Evolutionary conservation across 345 rosid species (phyloP).

Genomic region (Combretum micranthum): DNA sequence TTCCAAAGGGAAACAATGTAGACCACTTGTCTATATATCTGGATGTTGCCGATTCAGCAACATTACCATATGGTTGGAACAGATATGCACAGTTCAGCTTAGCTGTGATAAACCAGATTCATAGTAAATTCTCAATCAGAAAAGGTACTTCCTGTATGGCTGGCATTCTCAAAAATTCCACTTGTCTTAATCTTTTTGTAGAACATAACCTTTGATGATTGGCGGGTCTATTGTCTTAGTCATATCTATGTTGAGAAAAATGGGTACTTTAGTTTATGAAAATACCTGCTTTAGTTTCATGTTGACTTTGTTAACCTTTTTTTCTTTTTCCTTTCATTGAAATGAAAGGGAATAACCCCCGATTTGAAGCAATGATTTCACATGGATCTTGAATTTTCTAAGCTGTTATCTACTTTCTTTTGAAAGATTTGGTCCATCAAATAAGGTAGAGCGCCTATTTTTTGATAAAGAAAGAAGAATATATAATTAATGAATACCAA

Average conservation of each 20-base stretch:
- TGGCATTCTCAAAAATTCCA: neutral
- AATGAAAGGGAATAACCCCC: too few relatives aligned
- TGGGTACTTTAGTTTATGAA: too few relatives aligned
- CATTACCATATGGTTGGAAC: slow-evolving; percentile 53
- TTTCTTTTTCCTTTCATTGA: too few relatives aligned
- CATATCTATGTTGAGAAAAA: too few relatives aligned
- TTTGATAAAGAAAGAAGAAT: too few relatives aligned
- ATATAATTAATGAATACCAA: too few relatives aligned
- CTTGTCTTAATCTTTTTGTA: too few relatives aligned
- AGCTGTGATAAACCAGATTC: slow-evolving; percentile 44
- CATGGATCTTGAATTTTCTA: neutral
- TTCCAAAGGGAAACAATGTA: slow-evolving; percentile 58
- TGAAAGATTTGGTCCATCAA: neutral
- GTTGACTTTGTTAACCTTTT: too few relatives aligned
- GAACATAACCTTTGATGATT: too few relatives aligned
- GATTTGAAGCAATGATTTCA: neutral
- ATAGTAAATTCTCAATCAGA: slow-evolving; percentile 37
- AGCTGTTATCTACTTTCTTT: slow-evolving; percentile 2
- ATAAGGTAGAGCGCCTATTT: neutral
- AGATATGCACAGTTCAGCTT: slow-evolving; percentile 57
- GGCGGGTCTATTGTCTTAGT: too few relatives aligned
- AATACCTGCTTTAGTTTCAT: too few relatives aligned
- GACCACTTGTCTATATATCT: slow-evolving; percentile 56
- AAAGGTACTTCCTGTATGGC: slow-evolving; percentile 26
- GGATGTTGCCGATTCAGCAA: slow-evolving; percentile 47